phyloP scores from a whole-genome alignment of 345 rosid genomes.

The Eucalyptus decipiens region DNA sequence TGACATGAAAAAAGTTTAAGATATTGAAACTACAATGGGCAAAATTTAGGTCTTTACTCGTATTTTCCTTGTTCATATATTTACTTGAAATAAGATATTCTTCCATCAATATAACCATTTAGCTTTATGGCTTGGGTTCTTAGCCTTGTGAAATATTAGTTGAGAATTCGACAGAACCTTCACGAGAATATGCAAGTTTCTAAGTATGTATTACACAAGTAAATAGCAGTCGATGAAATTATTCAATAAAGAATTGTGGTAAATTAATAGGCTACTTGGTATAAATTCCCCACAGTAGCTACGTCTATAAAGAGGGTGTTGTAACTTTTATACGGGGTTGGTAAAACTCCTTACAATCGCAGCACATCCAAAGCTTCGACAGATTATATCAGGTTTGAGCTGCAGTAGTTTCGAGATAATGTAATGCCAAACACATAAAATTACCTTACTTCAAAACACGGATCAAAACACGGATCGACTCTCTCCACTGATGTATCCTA shows the following conservation, averaged over 20 bases:
- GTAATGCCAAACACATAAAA: background rate
- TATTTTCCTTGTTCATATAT: too few relatives aligned
- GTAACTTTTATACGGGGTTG: background rate
- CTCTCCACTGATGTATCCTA: background rate
- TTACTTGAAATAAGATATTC: background rate
- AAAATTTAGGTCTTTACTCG: too few relatives aligned
- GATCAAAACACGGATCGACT: background rate
- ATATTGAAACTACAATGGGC: rapidly evolving
- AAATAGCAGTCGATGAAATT: background rate
- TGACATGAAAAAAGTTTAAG: too few relatives aligned
- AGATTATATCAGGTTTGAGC: too few relatives aligned
- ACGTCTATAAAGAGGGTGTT: background rate
- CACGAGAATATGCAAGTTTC: background rate
- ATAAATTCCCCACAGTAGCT: background rate
- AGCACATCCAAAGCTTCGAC: background rate
- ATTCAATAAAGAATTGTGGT: too few relatives aligned
- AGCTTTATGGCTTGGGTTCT: background rate
- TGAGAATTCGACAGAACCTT: background rate
- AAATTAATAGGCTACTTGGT: background rate
- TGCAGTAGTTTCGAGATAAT: too few relatives aligned
- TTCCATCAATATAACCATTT: background rate
- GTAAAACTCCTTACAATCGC: too few relatives aligned
- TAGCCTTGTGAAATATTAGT: background rate
- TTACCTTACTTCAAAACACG: background rate
- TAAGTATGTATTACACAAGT: background rate